Percentiles rank a stretch among this genome's conserved stretches.
Evolutionary conservation across 2,329 filamentous ascomycete genomes (phyloP).

Genomic region (Nakataea oryzae): DNA sequence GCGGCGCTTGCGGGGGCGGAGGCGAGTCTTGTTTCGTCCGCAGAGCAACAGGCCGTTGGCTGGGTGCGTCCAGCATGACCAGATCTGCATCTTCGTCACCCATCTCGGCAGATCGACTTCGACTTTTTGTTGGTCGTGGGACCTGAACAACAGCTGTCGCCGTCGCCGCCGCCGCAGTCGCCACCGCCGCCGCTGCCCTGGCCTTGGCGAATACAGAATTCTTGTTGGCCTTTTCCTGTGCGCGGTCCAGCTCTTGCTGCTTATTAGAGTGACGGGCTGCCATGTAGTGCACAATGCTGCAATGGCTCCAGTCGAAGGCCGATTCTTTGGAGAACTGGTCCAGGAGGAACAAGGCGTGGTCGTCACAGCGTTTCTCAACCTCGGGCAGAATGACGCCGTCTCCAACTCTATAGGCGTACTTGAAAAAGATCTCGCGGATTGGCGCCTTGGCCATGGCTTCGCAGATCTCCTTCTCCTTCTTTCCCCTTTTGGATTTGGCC

Average conservation of each 20-base stretch:
- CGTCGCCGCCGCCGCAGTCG: not conserved
- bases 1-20: no score
- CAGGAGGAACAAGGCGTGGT: constrained; percentile 41
- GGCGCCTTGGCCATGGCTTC: constrained; percentile 9
- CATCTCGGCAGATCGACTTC: not conserved
- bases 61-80: no score
- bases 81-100: no score
- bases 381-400: constrained; percentile 42
- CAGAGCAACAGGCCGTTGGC: no score
- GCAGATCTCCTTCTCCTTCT: no score
- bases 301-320: constrained; percentile 30
- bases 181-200: no score
- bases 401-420: constrained; percentile 42
- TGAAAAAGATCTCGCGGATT: constrained; percentile 22
- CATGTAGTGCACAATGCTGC: constrained; percentile 39
- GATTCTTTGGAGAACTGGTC: constrained; percentile 35
- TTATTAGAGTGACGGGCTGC: constrained; percentile 22
- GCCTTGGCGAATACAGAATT: not conserved
- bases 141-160: not conserved
- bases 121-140: not conserved
- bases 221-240: constrained; percentile 1
- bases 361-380: constrained; percentile 31
- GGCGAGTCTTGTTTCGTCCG: no score
- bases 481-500: constrained; percentile 19
- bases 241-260: constrained; percentile 6